Conservation (phyloP, 345 rosid genomes). For the Citrus sp. region DNA sequence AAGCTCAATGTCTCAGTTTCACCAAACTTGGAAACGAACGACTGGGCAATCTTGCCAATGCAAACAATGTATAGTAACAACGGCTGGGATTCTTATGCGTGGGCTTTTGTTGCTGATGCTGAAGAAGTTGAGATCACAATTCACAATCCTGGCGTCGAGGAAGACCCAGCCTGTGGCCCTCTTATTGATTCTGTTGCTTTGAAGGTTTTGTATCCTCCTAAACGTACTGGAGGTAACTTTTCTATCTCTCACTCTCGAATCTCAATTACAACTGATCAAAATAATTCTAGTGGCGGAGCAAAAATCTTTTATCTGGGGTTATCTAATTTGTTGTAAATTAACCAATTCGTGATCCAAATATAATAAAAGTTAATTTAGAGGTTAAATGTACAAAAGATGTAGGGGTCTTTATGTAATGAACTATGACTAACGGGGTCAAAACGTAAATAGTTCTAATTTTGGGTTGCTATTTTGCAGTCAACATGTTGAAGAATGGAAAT, state of each 20-base stretch:
- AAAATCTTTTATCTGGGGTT: no score
- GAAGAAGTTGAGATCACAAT: constrained; percentile 39
- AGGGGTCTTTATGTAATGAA: not conserved
- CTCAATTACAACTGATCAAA: not conserved
- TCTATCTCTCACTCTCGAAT: not conserved
- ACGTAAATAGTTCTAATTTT: not conserved
- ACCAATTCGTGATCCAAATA: no score
- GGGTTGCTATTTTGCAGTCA: constrained; percentile 19
- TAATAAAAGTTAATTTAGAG: no score
- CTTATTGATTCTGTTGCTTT: constrained; percentile 65
- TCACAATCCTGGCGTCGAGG: constrained; percentile 74
- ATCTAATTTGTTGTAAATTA: no score
- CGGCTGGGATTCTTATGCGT: constrained; percentile 81
- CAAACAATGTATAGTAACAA: constrained; percentile 83
- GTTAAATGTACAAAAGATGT: not conserved
- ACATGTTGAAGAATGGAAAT: constrained; percentile 42
- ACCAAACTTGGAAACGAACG: constrained; percentile 35
- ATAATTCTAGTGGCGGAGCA: no score
- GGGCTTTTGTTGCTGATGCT: constrained; percentile 68
- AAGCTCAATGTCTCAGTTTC: constrained; percentile 63
- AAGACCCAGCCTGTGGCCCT: constrained; percentile 83
- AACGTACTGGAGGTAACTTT: constrained; percentile 33
- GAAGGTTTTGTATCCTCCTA: constrained; percentile 47
- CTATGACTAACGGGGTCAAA: not conserved
- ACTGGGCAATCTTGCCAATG: constrained; percentile 66